Conservation (phyloP, 768 basidiomycete species). For the Mycena maculata region DNA sequence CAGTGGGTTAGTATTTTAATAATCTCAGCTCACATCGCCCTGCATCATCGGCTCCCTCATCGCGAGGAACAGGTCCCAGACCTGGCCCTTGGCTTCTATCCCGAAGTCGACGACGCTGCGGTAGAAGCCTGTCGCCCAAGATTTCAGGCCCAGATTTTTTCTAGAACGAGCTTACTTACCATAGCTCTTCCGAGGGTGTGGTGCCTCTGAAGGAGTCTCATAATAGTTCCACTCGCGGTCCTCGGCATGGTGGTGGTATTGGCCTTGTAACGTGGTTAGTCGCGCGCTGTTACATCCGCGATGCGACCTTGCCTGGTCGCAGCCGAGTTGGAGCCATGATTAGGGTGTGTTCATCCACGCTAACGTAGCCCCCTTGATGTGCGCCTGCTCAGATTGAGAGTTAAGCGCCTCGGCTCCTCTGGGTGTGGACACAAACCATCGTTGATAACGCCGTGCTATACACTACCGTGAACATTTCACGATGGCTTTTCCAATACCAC, state of each 20-base stretch:
- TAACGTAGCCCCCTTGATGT: constrained; percentile 30
- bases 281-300: background rate
- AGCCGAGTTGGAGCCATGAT: constrained; percentile 28
- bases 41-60: constrained; percentile 28
- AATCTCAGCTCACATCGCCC: constrained; percentile 17
- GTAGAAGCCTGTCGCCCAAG: constrained; percentile 19
- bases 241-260: constrained; percentile 26
- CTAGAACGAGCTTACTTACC: constrained; percentile 11
- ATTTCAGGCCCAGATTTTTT: background rate
- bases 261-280: constrained; percentile 3
- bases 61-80: constrained; percentile 29
- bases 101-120: constrained; percentile 32
- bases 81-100: constrained; percentile 16
- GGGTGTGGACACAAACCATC: constrained; percentile 18
- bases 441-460: constrained; percentile 32
- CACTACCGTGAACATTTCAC: background rate
- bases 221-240: constrained; percentile 29
- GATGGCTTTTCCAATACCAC: background rate
- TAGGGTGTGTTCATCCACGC: constrained; percentile 24
- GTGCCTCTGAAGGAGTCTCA: constrained; percentile 12
- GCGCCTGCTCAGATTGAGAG: constrained; percentile 1
- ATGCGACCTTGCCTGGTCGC: constrained; percentile 22
- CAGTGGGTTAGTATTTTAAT: background rate
- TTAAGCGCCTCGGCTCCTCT: background rate
- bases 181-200: constrained; percentile 19